Evolutionary conservation across 2,329 filamentous ascomycete genomes (phyloP).

Genomic region (Podosphaera xanthii): DNA sequence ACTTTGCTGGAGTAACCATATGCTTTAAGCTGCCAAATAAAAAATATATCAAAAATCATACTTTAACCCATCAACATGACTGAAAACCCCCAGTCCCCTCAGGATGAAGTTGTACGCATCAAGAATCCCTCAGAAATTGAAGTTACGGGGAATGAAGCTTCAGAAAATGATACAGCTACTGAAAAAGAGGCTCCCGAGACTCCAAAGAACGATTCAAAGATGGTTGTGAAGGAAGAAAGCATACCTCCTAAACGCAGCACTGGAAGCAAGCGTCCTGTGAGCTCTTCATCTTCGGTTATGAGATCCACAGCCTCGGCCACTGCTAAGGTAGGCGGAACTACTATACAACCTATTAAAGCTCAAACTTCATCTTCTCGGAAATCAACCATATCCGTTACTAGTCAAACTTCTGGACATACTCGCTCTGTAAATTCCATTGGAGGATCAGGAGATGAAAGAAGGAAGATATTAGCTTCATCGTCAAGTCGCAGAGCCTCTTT

Average conservation of each 20-base stretch:
- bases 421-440: slow-evolving; percentile 12
- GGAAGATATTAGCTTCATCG: slow-evolving; percentile 8
- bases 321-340: slow-evolving; percentile 13
- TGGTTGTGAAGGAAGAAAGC: slow-evolving; percentile 13
- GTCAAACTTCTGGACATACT: slow-evolving; percentile 11
- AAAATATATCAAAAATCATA: too few species aligned
- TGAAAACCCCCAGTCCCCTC: too few species aligned
- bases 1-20: too few species aligned
- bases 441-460: slow-evolving; percentile 16
- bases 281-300: slow-evolving; percentile 10
- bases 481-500: slow-evolving; percentile 14
- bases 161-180: slow-evolving; percentile 7
- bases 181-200: slow-evolving; percentile 12
- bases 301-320: slow-evolving; percentile 11
- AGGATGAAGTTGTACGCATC: too few species aligned
- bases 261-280: slow-evolving; percentile 11
- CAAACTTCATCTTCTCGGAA: slow-evolving; percentile 12
- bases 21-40: too few species aligned
- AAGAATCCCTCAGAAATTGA: too few species aligned
- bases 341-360: slow-evolving; percentile 15
- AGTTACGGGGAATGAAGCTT: neutral
- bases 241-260: slow-evolving; percentile 12
- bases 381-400: slow-evolving; percentile 13
- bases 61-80: too few species aligned
- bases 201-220: slow-evolving; percentile 10